Conservation (phyloP, 768 basidiomycete genomes). For the Podaxis sp. region DNA sequence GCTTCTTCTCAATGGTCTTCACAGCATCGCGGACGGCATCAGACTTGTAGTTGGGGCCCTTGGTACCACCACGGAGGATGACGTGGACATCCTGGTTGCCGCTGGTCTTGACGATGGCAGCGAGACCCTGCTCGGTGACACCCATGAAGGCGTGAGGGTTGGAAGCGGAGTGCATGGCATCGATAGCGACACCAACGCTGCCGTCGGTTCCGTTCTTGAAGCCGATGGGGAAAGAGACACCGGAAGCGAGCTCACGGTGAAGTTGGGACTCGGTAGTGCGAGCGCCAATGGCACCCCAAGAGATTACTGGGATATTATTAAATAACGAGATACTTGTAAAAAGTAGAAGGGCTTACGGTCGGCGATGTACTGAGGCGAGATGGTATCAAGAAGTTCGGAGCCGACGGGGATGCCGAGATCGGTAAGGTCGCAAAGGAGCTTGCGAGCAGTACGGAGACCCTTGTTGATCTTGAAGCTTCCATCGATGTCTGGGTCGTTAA, state of each 20-base stretch:
- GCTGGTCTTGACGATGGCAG: slow-evolving; percentile 91
- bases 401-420: slow-evolving; percentile 90
- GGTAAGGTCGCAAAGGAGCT: slow-evolving; percentile 90
- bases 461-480: slow-evolving; percentile 97
- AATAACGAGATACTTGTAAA: slow-evolving; percentile 2
- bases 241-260: slow-evolving; percentile 93
- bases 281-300: slow-evolving; percentile 97
- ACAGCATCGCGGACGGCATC: slow-evolving; percentile 70
- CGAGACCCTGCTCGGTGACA: slow-evolving; percentile 82
- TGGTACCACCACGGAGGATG: slow-evolving; percentile 90
- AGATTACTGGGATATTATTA: slow-evolving; percentile 48
- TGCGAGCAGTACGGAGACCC: slow-evolving; percentile 83
- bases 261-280: slow-evolving; percentile 97
- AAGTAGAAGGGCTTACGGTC: slow-evolving; percentile 48
- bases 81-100: slow-evolving; percentile 90
- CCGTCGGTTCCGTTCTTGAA: slow-evolving; percentile 99
- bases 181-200: slow-evolving; percentile 85
- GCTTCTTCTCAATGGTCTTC: slow-evolving; percentile 63
- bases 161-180: slow-evolving; percentile 91
- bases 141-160: slow-evolving; percentile 98
- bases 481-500: slow-evolving; percentile 94
- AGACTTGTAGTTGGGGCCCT: slow-evolving; percentile 84
- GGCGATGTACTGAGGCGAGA: slow-evolving; percentile 77
- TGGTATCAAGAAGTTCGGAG: slow-evolving; percentile 85
- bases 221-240: slow-evolving; percentile 95